These are phyloP conservation scores for Talaromyces albobiverticillius DNA, from an alignment of 2,329 filamentous ascomycete genomes.

Conservation along the genomic window DNA sequence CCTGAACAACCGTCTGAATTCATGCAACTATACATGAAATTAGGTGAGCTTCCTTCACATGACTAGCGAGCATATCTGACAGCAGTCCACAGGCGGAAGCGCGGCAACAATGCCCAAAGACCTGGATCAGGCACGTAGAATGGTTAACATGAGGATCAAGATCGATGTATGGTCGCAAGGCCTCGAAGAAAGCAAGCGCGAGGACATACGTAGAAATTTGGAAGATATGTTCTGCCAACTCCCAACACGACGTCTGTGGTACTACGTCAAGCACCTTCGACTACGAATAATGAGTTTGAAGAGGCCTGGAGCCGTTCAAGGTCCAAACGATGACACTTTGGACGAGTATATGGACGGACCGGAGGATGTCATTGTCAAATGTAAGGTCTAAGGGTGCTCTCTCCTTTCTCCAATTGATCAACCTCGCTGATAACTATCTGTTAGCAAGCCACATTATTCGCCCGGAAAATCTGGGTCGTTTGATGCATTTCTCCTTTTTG, in stretches of 20 bases:
- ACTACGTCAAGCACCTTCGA: conserved; percentile 22
- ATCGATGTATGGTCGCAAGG: conserved; percentile 30
- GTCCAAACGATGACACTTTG: not conserved
- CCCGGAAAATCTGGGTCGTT: conserved; percentile 7
- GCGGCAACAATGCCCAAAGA: conserved; percentile 22
- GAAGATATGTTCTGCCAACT: conserved; percentile 24
- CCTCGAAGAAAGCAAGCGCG: conserved; percentile 25
- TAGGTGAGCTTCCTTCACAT: conserved; percentile 1
- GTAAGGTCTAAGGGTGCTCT: conserved; percentile 12
- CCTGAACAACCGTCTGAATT: not conserved
- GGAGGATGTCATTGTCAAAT: conserved; percentile 19
- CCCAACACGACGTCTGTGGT: conserved; percentile 23
- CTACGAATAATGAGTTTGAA: conserved; percentile 14
- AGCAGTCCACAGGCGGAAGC: conserved; percentile 21
- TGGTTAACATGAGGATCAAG: conserved; percentile 30
- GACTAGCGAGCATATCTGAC: not conserved
- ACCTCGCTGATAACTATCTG: conserved; percentile 3
- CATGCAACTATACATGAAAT: conserved; percentile 9
- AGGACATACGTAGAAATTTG: conserved; percentile 24
- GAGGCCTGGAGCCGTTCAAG: not conserved
- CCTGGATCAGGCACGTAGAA: conserved; percentile 22
- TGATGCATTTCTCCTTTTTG: conserved; percentile 12
- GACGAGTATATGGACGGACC: conserved; percentile 13
- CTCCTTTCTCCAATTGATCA: not conserved
- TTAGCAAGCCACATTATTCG: conserved; percentile 8